Evolutionary conservation across 2,329 filamentous ascomycete species (phyloP), one percentile per base, ranked within the genome.

Genomic region (Thelonectria discophora): DNA sequence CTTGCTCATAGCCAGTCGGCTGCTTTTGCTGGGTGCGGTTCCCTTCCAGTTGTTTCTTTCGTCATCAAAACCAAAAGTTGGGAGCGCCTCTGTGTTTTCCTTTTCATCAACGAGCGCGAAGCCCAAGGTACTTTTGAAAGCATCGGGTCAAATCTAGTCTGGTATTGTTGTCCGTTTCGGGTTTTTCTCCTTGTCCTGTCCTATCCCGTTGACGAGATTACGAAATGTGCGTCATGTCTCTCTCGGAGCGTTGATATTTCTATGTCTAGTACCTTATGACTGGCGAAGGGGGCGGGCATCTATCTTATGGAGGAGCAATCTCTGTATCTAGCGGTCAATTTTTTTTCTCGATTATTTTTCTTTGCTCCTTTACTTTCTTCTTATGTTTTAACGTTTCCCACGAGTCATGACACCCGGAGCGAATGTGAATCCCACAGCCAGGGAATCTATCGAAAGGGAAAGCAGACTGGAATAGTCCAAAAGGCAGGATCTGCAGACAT

Each of bases 121-220:
- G 65, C 67, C 64, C 58, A 73, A 68, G 72, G 73, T 74, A 74
- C 68, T 72, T 65, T 69, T 64, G 59, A 61, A 70, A 69, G 66
- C 60, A 72, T 65, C 57, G 55, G 69, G 68, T 63, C 63, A 61
- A 56, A 67, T 65, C 57, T 58, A 65, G 61, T 65, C 63, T 67
- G 63, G 66, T 68, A 67, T 71, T 71, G 24, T 68, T 46, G 55
- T 62, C 51, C 46, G 47, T 62, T 63, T 60, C 63, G 58, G 50
- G 58, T 63, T 62, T 69, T 58, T 30, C 27, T 30, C 27, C 27
- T 30, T 30, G 27, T 60, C 58, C 60, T 67, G 45, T 63, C 48
- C 49, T 63, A 57, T 60, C 53, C 52, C 39, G 30, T 52, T 68
- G 68, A 71, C 58, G 66, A 70, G 64, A 63, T 70, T 68, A 70